These are phyloP conservation scores for Lotus japonicus DNA, from an alignment of 306 rosid genomes.

Conservation along the genomic window DNA sequence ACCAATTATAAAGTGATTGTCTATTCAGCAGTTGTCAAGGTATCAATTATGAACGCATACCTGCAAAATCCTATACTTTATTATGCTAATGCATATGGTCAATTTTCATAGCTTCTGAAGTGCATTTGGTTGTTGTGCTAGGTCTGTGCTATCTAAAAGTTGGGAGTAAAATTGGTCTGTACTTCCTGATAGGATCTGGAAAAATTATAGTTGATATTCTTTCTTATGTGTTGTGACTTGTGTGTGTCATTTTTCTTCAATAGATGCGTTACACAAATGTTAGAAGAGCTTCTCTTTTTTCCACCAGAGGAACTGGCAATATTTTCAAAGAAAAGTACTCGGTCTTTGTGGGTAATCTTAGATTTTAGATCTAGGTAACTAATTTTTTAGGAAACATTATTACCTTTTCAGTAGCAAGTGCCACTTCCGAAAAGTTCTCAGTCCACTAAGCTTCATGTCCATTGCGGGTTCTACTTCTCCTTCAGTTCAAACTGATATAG, in stretches of 20 bases:
- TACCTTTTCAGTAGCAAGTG: too few relatives aligned
- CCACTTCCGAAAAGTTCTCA: too few relatives aligned
- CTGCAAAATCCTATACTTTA: not conserved
- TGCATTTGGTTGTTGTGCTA: not conserved
- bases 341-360: not conserved
- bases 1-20: slow-evolving; percentile 72
- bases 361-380: not conserved
- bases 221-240: too few relatives aligned
- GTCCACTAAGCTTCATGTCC: too few relatives aligned
- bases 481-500: too few relatives aligned
- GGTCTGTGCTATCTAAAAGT: too few relatives aligned
- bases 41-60: slow-evolving; percentile 22
- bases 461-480: too few relatives aligned
- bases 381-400: too few relatives aligned
- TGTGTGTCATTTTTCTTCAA: not conserved
- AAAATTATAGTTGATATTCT: too few relatives aligned
- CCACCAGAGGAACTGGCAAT: not conserved
- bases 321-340: not conserved
- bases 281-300: not conserved
- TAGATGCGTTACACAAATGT: not conserved
- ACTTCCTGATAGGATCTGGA: too few relatives aligned
- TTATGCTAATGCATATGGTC: not conserved
- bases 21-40: slow-evolving; percentile 99
- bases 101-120: not conserved
- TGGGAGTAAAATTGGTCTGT: too few relatives aligned